Base-by-base conservation (phyloP, 805 yeast species). In the Spathaspora hagerdaliae region DNA sequence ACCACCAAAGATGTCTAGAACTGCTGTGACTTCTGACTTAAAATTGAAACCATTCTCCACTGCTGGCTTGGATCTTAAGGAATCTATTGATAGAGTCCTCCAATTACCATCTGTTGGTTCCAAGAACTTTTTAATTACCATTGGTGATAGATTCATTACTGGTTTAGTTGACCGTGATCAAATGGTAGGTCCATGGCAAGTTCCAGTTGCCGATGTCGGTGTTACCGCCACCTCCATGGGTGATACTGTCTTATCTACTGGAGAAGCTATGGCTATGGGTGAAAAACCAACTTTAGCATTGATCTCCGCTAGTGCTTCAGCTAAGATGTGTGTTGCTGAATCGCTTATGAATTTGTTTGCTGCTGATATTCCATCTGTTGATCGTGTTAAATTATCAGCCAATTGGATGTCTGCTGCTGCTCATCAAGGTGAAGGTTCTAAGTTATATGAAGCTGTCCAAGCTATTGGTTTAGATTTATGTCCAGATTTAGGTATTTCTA, bases 111-210 rank as follows among this genome's bases (percentile, higher is more conserved):
- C 97, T 6, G 99, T 94, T 42, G 99, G 96, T 26, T 89, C 97
- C 36, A 94, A 94, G 71, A 83, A 85, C 42, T 94, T 94, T 75
- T 75, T 94, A 60, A 87, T 94, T 62, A 94, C 98, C n/a, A 94
- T 94, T 62, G 99, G 97, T 67, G 99, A 94, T 69, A 84, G 99
- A 70, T 78, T 95, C n/a, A 94, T 94, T 51, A 92, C 98, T 27
- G 99, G 99, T 45, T 78, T 94, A 56, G 85, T 94, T 50, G 98
- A 95, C 59, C 83, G 99, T 64, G 99, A 94, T 65, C 99, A 94
- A 73, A 83, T 91, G 83, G 98, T 94, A 49, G 99, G 99, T 35
- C 98, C 98, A 61, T 94, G 98, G 98, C 99, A 94, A 75, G 94
- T 87, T 8, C 99, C 99, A 41, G 98, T 94, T 31, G 94, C 98